Percentiles rank a stretch among this genome's conserved stretches.
Conservation (phyloP, 495 filamentous ascomycete genomes). For the Lineolata rhizophorae region DNA sequence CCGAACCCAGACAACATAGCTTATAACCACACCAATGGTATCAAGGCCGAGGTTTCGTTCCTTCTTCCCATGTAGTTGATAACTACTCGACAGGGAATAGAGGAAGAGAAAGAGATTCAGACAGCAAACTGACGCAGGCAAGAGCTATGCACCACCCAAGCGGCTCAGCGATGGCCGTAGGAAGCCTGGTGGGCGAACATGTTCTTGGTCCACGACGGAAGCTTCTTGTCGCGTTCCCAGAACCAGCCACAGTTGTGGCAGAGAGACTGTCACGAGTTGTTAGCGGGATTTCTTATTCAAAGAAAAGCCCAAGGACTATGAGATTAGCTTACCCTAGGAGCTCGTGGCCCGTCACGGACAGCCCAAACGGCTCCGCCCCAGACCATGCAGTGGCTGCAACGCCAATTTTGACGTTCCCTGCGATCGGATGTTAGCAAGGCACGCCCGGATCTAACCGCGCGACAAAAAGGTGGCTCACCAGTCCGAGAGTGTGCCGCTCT, state of each 20-base stretch:
- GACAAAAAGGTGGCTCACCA: conserved; percentile 21
- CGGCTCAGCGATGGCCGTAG: no score
- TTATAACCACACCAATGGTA: no score
- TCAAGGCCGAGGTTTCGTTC: no score
- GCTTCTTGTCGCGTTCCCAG: conserved; percentile 65
- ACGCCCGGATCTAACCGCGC: background rate
- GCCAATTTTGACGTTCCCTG: conserved; percentile 66
- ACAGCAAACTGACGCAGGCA: no score
- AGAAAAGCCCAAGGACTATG: background rate
- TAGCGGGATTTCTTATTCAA: conserved; percentile 2
- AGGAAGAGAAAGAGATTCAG: no score
- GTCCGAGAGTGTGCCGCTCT: conserved; percentile 45
- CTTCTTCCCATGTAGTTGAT: no score
- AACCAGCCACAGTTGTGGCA: conserved; percentile 87
- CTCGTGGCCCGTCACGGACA: conserved; percentile 74
- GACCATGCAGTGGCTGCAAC: conserved; percentile 73
- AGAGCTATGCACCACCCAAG: no score
- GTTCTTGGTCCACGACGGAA: conserved; percentile 66
- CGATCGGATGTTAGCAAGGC: conserved; percentile 5
- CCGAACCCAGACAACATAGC: no score
- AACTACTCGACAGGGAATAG: no score
- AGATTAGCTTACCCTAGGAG: conserved; percentile 45
- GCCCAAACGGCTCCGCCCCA: conserved; percentile 86
- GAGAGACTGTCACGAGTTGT: conserved; percentile 36
- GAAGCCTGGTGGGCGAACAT: no score